Conservation (phyloP, 805 yeast genomes). For the Saccharomycopsis sp. region DNA sequence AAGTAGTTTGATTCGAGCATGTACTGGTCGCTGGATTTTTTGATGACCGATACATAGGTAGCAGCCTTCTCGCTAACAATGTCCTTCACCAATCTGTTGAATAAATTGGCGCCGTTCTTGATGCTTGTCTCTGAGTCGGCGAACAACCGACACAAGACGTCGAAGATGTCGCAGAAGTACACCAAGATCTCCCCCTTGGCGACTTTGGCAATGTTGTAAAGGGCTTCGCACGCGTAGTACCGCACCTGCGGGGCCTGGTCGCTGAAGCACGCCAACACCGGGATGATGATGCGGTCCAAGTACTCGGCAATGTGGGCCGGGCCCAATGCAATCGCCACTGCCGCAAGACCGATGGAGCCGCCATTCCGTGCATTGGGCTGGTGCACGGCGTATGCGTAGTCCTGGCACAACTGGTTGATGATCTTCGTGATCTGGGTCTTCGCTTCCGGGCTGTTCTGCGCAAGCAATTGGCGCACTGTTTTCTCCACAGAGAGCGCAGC, state of each 20-base stretch:
- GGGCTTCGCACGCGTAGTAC: conserved; percentile 92
- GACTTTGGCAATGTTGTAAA: conserved; percentile 92
- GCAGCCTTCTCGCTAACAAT: conserved; percentile 93
- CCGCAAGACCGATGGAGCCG: conserved; percentile 91
- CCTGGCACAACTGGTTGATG: conserved; percentile 67
- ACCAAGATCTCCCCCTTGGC: conserved; percentile 90
- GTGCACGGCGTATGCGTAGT: conserved; percentile 74
- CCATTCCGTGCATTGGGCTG: conserved; percentile 89
- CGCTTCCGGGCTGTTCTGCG: conserved; percentile 49
- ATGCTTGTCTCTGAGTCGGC: conserved; percentile 89
- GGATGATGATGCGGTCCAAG: conserved; percentile 78
- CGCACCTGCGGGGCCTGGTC: conserved; percentile 97
- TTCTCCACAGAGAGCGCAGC: conserved; percentile 76
- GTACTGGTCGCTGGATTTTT: conserved; percentile 33
- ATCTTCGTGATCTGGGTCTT: conserved; percentile 44
- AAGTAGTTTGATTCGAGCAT: conserved; percentile 35
- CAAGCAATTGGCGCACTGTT: conserved; percentile 61
- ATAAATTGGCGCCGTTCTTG: conserved; percentile 88
- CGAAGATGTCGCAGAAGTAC: conserved; percentile 91
- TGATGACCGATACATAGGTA: conserved; percentile 68
- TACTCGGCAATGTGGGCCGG: conserved; percentile 72
- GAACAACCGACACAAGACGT: conserved; percentile 79
- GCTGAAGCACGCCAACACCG: conserved; percentile 90
- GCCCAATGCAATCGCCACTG: conserved; percentile 90
- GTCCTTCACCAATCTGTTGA: conserved; percentile 85